These are phyloP conservation scores for Curvularia hawaiiensis DNA, from an alignment of 2,329 filamentous ascomycete genomes.

Conservation along the genomic window DNA sequence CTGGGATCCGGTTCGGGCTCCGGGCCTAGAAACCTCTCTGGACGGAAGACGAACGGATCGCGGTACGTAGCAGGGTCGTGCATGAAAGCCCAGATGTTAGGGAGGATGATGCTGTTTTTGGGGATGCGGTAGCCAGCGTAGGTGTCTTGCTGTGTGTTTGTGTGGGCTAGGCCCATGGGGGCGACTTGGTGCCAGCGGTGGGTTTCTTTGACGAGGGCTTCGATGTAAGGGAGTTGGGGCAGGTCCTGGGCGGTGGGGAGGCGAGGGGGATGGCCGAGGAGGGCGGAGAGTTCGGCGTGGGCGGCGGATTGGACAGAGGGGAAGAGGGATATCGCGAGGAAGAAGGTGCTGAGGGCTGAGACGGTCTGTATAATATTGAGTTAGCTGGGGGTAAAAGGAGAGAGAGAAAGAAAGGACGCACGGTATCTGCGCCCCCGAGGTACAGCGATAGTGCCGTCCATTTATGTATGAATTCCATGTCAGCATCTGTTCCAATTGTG, in stretches of 20 bases:
- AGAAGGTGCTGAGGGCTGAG: constrained; percentile 50
- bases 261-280: constrained; percentile 51
- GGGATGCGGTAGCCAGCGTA: constrained; percentile 50
- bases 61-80: constrained; percentile 48
- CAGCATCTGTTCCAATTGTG: constrained; percentile 31
- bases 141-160: constrained; percentile 39
- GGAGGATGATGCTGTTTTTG: constrained; percentile 45
- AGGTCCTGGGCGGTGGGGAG: constrained; percentile 57
- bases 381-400: neutral
- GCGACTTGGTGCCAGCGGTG: constrained; percentile 48
- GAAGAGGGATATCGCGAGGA: constrained; percentile 59
- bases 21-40: constrained; percentile 50
- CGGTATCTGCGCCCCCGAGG: constrained; percentile 51
- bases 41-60: constrained; percentile 49
- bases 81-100: constrained; percentile 49
- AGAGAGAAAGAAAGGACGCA: constrained; percentile 16
- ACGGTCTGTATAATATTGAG: constrained; percentile 40
- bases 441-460: constrained; percentile 53
- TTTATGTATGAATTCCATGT: constrained; percentile 46
- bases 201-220: constrained; percentile 47
- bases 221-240: constrained; percentile 46
- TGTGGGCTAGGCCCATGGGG: constrained; percentile 42
- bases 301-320: constrained; percentile 55
- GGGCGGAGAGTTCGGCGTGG: constrained; percentile 53
- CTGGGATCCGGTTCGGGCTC: constrained; percentile 48